Conservation (phyloP, 352 stramenopile species). For the Peronospora destructor region DNA sequence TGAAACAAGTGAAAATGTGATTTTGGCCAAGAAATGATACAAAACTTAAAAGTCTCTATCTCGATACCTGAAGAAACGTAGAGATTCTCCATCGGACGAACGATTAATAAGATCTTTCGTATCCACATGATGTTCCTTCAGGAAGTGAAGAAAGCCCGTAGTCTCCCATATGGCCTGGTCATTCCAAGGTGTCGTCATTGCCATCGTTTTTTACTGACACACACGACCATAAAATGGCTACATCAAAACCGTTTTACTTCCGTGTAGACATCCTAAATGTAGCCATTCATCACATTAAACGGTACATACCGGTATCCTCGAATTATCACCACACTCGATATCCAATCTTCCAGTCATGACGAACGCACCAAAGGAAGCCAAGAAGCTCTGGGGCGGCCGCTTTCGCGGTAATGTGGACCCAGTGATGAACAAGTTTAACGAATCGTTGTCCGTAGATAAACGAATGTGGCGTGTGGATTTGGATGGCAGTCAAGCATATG, state of each 20-base stretch:
- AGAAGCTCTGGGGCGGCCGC: conserved; percentile 88
- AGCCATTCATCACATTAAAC: conserved; percentile 3
- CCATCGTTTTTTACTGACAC: background rate
- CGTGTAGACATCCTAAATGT: conserved; percentile 1
- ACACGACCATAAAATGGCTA: no score
- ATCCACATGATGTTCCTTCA: conserved; percentile 44
- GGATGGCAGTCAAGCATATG: conserved; percentile 93
- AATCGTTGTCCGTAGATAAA: conserved; percentile 95
- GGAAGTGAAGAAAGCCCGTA: conserved; percentile 53
- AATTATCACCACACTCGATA: background rate
- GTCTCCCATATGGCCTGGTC: conserved; percentile 33
- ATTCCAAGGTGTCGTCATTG: conserved; percentile 27
- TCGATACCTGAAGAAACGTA: conserved; percentile 58
- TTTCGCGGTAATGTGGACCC: conserved; percentile 94
- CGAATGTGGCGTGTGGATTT: conserved; percentile 96
- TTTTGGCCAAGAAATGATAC: conserved; percentile 12
- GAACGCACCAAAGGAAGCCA: conserved; percentile 36
- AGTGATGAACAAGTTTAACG: conserved; percentile 99
- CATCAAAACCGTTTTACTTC: no score
- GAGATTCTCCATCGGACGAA: conserved; percentile 15
- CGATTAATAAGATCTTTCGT: conserved; percentile 35
- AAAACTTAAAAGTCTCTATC: conserved; percentile 5
- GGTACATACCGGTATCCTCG: background rate
- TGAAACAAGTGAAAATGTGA: conserved; percentile 6
- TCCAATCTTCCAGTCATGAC: conserved; percentile 14